These are phyloP conservation scores for Perkinsus marinus DNA, from an alignment of 169 alveolate species.

Conservation along the genomic window DNA sequence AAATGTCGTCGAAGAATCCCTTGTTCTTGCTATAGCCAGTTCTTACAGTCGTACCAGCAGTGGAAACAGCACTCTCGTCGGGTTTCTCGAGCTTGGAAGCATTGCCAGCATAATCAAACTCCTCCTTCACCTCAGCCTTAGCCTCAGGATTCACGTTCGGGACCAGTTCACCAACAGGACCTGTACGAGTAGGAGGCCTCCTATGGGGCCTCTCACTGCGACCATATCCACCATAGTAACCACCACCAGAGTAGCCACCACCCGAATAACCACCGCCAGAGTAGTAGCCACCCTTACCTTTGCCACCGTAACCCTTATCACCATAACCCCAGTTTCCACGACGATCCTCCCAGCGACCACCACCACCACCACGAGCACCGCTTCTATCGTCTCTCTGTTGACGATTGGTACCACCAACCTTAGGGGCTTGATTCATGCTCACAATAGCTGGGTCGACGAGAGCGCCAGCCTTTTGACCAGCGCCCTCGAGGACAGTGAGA, in stretches of 20 bases:
- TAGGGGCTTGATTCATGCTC: background rate
- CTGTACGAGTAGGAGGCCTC: background rate
- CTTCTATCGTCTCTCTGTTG: background rate
- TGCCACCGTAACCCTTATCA: background rate
- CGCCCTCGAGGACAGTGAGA: slow-evolving; percentile 12
- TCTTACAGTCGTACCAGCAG: background rate
- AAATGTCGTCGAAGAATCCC: slow-evolving; percentile 17
- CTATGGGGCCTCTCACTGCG: background rate
- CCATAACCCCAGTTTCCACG: background rate
- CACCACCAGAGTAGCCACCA: background rate
- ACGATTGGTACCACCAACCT: background rate
- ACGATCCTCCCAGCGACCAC: slow-evolving; percentile 2
- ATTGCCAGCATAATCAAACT: slow-evolving; percentile 9
- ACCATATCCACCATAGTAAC: background rate
- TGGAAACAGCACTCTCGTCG: background rate
- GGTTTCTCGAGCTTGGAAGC: background rate
- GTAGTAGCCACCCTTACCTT: background rate
- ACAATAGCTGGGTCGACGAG: slow-evolving; percentile 3
- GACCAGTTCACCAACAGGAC: slow-evolving; percentile 18
- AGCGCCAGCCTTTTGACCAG: background rate
- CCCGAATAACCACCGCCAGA: too few species aligned
- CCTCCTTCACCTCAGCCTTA: slow-evolving; percentile 12
- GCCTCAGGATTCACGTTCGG: slow-evolving; percentile 11
- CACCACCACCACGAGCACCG: too few species aligned
- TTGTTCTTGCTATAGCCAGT: slow-evolving; percentile 13